phyloP scores from a whole-genome alignment of 2,329 filamentous ascomycete genomes.

The Hymenoscyphus occultus region DNA sequence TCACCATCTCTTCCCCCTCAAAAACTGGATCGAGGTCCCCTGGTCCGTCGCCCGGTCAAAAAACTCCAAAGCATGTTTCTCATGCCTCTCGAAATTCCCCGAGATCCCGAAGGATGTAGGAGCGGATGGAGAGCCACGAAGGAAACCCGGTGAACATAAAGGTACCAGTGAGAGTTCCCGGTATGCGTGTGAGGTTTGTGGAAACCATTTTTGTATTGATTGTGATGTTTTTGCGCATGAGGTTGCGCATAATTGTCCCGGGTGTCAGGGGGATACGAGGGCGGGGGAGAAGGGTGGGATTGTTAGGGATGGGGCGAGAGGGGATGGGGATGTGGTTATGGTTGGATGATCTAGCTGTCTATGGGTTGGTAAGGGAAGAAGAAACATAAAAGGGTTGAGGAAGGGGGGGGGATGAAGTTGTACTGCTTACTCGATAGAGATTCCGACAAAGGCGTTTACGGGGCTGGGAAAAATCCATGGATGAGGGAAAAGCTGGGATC shows the following conservation, averaged over 20 bases:
- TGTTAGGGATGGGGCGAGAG: neutral
- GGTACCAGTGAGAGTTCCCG: conserved; percentile 81
- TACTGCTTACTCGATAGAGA: too few species aligned
- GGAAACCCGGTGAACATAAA: conserved; percentile 39
- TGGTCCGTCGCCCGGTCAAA: conserved; percentile 64
- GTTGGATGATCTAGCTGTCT: neutral
- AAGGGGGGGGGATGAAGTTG: too few species aligned
- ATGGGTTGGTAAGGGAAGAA: too few species aligned
- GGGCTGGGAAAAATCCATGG: too few species aligned
- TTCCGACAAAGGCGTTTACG: too few species aligned
- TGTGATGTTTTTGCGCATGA: conserved; percentile 96
- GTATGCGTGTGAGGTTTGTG: conserved; percentile 86
- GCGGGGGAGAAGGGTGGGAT: conserved; percentile 10
- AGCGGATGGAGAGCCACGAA: conserved; percentile 28
- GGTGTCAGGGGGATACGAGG: conserved; percentile 52
- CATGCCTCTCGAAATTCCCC: conserved; percentile 75
- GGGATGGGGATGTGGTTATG: conserved; percentile 6
- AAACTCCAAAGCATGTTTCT: conserved; percentile 61
- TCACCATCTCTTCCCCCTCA: conserved; percentile 85
- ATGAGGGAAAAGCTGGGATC: too few species aligned
- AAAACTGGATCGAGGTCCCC: conserved; percentile 86
- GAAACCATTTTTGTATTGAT: conserved; percentile 93
- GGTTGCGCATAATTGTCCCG: conserved; percentile 91
- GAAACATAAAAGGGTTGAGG: too few species aligned
- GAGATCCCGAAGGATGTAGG: conserved; percentile 19